phyloP scores from a whole-genome alignment of 805 yeast species.

The Candida stauntonica region DNA sequence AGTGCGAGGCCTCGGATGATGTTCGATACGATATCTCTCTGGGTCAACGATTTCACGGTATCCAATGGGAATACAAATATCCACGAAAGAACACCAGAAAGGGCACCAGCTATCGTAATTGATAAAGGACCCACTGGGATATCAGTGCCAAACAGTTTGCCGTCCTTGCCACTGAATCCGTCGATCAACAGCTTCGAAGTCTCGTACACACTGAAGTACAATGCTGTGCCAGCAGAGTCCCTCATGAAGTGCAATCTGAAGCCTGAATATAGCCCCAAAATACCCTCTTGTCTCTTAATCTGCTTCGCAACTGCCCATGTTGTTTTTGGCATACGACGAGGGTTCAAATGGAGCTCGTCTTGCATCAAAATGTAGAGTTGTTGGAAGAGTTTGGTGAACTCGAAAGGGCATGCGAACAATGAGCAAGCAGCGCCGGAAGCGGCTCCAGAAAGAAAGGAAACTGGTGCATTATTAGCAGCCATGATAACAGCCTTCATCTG shows the following conservation, averaged over 20 bases:
- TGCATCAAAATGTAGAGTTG: constrained; percentile 52
- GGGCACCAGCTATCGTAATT: constrained; percentile 70
- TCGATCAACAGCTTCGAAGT: constrained; percentile 52
- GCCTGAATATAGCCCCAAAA: constrained; percentile 68
- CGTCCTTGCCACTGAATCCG: constrained; percentile 18
- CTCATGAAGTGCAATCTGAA: constrained; percentile 61
- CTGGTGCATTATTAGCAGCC: constrained; percentile 39
- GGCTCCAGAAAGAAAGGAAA: constrained; percentile 53
- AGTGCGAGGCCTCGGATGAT: constrained; percentile 51
- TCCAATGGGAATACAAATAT: constrained; percentile 73
- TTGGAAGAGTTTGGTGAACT: constrained; percentile 75
- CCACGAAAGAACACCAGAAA: constrained; percentile 77
- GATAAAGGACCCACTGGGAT: constrained; percentile 36
- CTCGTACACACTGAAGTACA: constrained; percentile 74
- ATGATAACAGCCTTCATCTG: constrained; percentile 8
- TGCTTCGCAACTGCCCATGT: constrained; percentile 46
- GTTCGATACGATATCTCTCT: constrained; percentile 67
- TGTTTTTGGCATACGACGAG: constrained; percentile 30
- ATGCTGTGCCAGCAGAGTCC: constrained; percentile 67
- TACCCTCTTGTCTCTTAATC: constrained; percentile 56
- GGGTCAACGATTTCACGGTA: constrained; percentile 71
- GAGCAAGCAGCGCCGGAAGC: constrained; percentile 64
- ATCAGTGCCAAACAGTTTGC: constrained; percentile 31
- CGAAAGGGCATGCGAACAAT: constrained; percentile 76
- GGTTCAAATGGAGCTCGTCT: constrained; percentile 28